Base-by-base conservation (phyloP, 2,329 filamentous ascomycete genomes). In the Xylariaceae sp. region DNA sequence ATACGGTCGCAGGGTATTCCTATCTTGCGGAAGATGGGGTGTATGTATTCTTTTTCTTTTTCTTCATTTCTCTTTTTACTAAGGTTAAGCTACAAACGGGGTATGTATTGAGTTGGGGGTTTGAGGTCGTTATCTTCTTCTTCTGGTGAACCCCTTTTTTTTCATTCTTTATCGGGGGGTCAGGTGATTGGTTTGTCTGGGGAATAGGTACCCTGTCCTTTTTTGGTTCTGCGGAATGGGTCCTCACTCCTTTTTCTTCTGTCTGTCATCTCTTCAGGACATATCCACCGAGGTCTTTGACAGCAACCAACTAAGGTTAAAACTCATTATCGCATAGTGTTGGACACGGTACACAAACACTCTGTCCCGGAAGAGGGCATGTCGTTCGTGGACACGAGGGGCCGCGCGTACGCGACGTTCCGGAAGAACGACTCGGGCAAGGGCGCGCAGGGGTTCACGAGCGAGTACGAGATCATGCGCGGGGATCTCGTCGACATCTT, bases 391-490 rank as follows among this genome's bases (percentile, higher is more conserved):
- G 63, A 76, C 49, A 40, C 44, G 0, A 41, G 55, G 1, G 67
- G 68, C 38, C 55, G 50, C 1, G 36, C 50, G 2, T 54, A 57
- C 29, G 74, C 67, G n/a, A 57, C 54, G 4, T 60, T 73, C 31
- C 50, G 52, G 15, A 58, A 59, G 23, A 66, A 67, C 46, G 59
- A 60, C 34, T 56, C 66, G 0, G 68, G 66, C 3, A 57, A 63
- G 36, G 66, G 67, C 0, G 50, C 47, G 21, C 69, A 74, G 50
- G 59, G 57, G 7, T 55, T 76, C 17, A 74, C 70, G 0, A 70
- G 67, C 42, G 76, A 81, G 40, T 78, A 66, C 43, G 77, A 81
- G 59, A 72, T 81, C 34, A 72, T 81, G 65, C 63, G 76, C 7
- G 74, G 71, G 0, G 71, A 78, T 36, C 50, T 81, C n/a, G 66